Evolutionary conservation across 495 filamentous ascomycete genomes (phyloP), one percentile per base, ranked within the genome.

Genomic region (Bombardia bombarda): DNA sequence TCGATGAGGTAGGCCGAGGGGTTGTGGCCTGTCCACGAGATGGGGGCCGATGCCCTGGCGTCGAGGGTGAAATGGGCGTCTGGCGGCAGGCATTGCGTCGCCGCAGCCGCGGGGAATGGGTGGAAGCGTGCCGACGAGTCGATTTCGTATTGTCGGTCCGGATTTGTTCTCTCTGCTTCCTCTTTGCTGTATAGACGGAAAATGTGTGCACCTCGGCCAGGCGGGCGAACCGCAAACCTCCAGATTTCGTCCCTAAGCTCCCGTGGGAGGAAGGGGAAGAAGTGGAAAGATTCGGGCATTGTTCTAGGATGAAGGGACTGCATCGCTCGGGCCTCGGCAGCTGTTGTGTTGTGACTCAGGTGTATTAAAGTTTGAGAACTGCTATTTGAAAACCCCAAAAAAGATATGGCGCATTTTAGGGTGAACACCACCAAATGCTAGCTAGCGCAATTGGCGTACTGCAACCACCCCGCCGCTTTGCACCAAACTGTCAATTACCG

Each of bases 121-220:
- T 22, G 3, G 13, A 32, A 6, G 26, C 3, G 14, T 24, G n/a
- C 12, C 16, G 26, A 22, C 26, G 4, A 26, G 22, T 25, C 30
- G 18, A 14, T 18, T 26, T 12, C 22, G 38, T 37, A 42, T 38
- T 5, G 38, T 42, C n/a, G 38, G 16, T 42, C 38, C n/a, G 32
- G 38, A 38, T 10, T 24, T 30, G 10, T 7, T 6, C 17, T 21
- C 17, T 47, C 23, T 18, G 38, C 30, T 20, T 41, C 32, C 6
- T 19, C 28, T 19, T 9, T 8, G 21, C 32, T 25, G 45, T 24
- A 31, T 25, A 47, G 38, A 16, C 45, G 3, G 6, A 47, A 42
- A 19, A 47, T 18, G 32, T 47, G 45, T 24, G 45, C 38, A 37
- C 45, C 45, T 47, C 31, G 45, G 45, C 37, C 22, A 36, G 33